Conservation (phyloP, 306 rosid genomes). For the Ziziphus jujuba region DNA sequence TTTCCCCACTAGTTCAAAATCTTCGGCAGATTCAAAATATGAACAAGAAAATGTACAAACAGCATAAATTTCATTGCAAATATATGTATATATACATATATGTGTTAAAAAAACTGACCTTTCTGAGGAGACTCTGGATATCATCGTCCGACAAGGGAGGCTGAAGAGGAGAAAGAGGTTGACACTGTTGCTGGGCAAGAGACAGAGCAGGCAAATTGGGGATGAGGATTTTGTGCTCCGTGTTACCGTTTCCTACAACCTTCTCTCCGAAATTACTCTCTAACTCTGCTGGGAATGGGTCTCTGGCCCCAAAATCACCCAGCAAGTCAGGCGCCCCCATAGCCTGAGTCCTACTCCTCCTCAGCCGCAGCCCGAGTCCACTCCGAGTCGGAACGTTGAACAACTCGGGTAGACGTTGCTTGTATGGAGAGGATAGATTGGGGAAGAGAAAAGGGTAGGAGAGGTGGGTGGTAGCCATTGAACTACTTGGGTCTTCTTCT, state of each 20-base stretch:
- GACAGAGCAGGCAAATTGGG: slow-evolving; percentile 69
- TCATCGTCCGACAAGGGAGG: slow-evolving; percentile 55
- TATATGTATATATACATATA: neutral
- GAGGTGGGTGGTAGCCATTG: slow-evolving; percentile 29
- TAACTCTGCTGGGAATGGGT: slow-evolving; percentile 85
- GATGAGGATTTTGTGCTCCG: slow-evolving; percentile 87
- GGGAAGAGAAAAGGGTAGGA: slow-evolving; percentile 21
- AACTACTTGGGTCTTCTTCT: neutral
- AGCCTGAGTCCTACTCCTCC: slow-evolving; percentile 17
- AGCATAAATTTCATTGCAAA: neutral
- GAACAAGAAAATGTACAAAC: too few relatives aligned
- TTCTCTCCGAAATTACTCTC: slow-evolving; percentile 76
- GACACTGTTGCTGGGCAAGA: slow-evolving; percentile 55
- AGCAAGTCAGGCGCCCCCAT: slow-evolving; percentile 33
- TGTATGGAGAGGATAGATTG: neutral
- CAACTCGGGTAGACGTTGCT: neutral
- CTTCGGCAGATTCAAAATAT: too few relatives aligned
- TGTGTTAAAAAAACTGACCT: slow-evolving; percentile 40
- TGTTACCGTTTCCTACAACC: slow-evolving; percentile 52
- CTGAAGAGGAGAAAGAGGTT: slow-evolving; percentile 56
- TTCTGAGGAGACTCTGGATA: slow-evolving; percentile 52
- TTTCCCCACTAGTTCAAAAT: too few relatives aligned
- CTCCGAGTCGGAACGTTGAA: slow-evolving; percentile 6
- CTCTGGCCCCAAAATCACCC: slow-evolving; percentile 88
- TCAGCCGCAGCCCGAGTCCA: slow-evolving; percentile 15